Conservation (phyloP, 2,329 filamentous ascomycete species). For the Aureobasidium sp. region DNA sequence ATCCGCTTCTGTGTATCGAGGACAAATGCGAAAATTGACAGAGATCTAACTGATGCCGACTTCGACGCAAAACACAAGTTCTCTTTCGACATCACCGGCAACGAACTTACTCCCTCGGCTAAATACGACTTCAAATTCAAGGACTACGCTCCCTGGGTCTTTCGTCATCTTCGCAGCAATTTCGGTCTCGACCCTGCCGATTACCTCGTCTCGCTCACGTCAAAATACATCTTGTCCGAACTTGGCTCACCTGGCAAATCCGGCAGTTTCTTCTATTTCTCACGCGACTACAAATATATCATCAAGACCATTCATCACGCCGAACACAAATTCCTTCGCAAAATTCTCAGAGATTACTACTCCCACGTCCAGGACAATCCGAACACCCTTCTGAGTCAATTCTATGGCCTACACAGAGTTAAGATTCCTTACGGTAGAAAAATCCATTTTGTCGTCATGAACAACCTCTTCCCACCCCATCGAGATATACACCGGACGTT, state of each 20-base stretch:
- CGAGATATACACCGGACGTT: slow-evolving; percentile 96
- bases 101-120: slow-evolving; percentile 92
- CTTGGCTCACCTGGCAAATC: slow-evolving; percentile 96
- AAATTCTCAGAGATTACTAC: slow-evolving; percentile 86
- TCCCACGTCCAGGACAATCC: slow-evolving; percentile 86
- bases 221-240: slow-evolving; percentile 97
- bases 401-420: slow-evolving; percentile 93
- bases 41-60: slow-evolving; percentile 80
- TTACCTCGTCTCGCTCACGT: slow-evolving; percentile 95
- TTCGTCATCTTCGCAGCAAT: slow-evolving; percentile 77
- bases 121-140: slow-evolving; percentile 99
- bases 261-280: slow-evolving; percentile 99
- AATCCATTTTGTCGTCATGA: slow-evolving; percentile 99
- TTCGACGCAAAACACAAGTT: slow-evolving; percentile 95
- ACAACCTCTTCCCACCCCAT: slow-evolving; percentile 96
- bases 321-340: slow-evolving; percentile 81
- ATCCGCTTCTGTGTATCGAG: slow-evolving; percentile 95
- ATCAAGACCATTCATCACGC: slow-evolving; percentile 99
- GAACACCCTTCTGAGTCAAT: slow-evolving; percentile 93
- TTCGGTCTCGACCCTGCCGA: slow-evolving; percentile 94
- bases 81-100: slow-evolving; percentile 96
- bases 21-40: slow-evolving; percentile 93
- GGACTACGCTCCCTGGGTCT: slow-evolving; percentile 99
- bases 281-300: slow-evolving; percentile 98
- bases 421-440: slow-evolving; percentile 98